Conservation (phyloP, 1,284 basidiomycete species). For the Trichosporon sp. region DNA sequence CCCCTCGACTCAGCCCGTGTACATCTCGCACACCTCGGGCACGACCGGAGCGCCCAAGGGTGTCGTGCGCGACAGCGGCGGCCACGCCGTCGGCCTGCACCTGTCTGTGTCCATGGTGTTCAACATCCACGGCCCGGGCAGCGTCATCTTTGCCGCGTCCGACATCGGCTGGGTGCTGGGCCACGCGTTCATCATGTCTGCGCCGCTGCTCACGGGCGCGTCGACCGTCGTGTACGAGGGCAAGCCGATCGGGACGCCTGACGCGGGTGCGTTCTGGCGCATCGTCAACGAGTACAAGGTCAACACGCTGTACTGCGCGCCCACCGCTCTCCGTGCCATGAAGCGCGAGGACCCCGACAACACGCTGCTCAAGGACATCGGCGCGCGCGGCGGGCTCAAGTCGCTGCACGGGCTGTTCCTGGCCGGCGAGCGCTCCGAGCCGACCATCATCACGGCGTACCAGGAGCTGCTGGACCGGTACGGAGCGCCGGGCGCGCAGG, state of each 20-base stretch:
- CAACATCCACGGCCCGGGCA: constrained; percentile 63
- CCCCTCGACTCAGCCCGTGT: constrained; percentile 14
- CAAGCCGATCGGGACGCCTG: constrained; percentile 83
- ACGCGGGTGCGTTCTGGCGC: constrained; percentile 90
- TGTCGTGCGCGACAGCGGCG: constrained; percentile 88
- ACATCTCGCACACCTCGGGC: constrained; percentile 68
- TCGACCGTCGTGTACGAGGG: constrained; percentile 89
- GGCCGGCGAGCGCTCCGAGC: constrained; percentile 25
- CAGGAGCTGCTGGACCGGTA: constrained; percentile 23
- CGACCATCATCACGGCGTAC: constrained; percentile 20
- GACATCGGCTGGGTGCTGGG: constrained; percentile 98
- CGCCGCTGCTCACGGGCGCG: constrained; percentile 72
- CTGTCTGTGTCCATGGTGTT: constrained; percentile 87
- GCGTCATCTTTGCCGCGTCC: constrained; percentile 60
- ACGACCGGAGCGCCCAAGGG: constrained; percentile 95
- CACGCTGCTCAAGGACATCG: constrained; percentile 12
- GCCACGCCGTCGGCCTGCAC: constrained; percentile 79
- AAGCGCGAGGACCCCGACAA: constrained; percentile 24
- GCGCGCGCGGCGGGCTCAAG: constrained; percentile 16
- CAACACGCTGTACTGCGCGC: constrained; percentile 86
- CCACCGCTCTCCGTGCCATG: constrained; percentile 53
- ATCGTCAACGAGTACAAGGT: constrained; percentile 81
- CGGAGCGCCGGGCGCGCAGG: constrained; percentile 35
- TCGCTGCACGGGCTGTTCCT: constrained; percentile 21
- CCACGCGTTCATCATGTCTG: constrained; percentile 92